Percentiles rank a stretch among this genome's conserved stretches.
These are phyloP conservation scores for Mediolabrus comicus DNA, from an alignment of 108 stramenopile genomes.

Conservation along the genomic window DNA sequence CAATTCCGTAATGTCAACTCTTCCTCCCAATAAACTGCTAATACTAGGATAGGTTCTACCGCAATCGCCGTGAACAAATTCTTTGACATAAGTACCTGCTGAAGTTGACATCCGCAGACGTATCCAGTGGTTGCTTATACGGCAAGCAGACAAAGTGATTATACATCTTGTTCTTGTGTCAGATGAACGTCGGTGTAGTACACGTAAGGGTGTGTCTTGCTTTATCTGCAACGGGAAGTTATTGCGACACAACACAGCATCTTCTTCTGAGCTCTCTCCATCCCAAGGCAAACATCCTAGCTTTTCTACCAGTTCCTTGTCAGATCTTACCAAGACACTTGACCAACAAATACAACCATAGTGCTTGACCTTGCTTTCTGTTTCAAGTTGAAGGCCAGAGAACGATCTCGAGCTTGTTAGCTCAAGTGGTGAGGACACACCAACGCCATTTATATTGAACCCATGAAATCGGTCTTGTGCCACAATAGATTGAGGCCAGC, in stretches of 20 bases:
- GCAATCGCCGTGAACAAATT: conserved; percentile 88
- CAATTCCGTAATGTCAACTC: conserved; percentile 72
- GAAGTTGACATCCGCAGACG: conserved; percentile 62
- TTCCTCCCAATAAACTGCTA: conserved; percentile 63
- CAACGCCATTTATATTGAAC: conserved; percentile 63
- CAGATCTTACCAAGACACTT: conserved; percentile 38
- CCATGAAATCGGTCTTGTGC: conserved; percentile 49
- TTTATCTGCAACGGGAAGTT: conserved; percentile 63
- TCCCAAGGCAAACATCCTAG: conserved; percentile 28
- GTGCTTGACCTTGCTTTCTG: conserved; percentile 81
- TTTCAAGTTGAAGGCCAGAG: conserved; percentile 66
- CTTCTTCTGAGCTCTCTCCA: background rate
- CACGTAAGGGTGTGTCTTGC: conserved; percentile 79
- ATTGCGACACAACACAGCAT: no score
- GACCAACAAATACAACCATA: conserved; percentile 82
- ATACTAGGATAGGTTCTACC: conserved; percentile 76
- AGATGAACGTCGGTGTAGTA: conserved; percentile 77
- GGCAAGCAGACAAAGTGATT: conserved; percentile 38
- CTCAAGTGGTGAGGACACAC: conserved; percentile 46
- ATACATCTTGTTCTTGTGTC: conserved; percentile 54
- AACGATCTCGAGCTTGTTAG: conserved; percentile 50
- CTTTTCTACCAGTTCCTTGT: conserved; percentile 23
- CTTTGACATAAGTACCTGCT: conserved; percentile 90
- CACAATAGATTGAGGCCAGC: conserved; percentile 35
- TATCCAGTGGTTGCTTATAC: conserved; percentile 77